Evolutionary conservation across 73 alveolate genomes (phyloP), one percentile per base, ranked within the genome.

Genomic region (Halteria grandinella): DNA sequence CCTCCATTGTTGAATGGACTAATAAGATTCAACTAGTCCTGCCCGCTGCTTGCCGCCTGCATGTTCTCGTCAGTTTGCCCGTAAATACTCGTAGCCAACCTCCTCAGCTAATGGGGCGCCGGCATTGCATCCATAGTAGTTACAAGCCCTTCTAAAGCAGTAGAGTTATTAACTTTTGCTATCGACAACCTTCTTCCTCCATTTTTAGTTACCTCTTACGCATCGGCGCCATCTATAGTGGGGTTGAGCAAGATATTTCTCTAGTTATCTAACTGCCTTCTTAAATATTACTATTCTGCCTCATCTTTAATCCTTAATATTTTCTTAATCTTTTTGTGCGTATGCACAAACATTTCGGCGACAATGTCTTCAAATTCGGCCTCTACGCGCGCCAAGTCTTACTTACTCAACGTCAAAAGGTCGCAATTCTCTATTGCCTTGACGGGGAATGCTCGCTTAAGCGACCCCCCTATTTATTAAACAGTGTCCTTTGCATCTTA

Each of bases 341-440:
- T 44, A 31, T 70, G 45, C 37, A 28, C 25, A 32, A 70, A 49
- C 18, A 70, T 27, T n/a, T 70, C 83, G 0, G 49, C 72, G 1
- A 70, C 32, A 23, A 70, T 70, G 1, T 50, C 66, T 11, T 50
- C 73, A 52, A 44, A 70, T 28, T 48, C 69, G 36, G 3, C 44
- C 41, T 70, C 83, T 29, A 70, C 55, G 17, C 36, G 21, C 12
- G 83, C 85, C 3, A 70, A 31, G 14, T 70, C 69, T 25, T 37
- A 36, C 43, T 73, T 73, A 2, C 43, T 24, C 24, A 50, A 34
- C n/a, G 75, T 53, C 15, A 76, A 25, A 2, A 79, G 39, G 31
- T 79, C 83, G 40, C 89, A 79, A 57, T 79, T 50, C 1, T 66
- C 62, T 0, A 79, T 20, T 5, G 89, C 89, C 54, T 58, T 79